A percentile compares a stretch with the other conserved stretches of the same genome.
Evolutionary conservation across 805 yeast species (phyloP).

Genomic region (Kodamaea nitidulidarum): DNA sequence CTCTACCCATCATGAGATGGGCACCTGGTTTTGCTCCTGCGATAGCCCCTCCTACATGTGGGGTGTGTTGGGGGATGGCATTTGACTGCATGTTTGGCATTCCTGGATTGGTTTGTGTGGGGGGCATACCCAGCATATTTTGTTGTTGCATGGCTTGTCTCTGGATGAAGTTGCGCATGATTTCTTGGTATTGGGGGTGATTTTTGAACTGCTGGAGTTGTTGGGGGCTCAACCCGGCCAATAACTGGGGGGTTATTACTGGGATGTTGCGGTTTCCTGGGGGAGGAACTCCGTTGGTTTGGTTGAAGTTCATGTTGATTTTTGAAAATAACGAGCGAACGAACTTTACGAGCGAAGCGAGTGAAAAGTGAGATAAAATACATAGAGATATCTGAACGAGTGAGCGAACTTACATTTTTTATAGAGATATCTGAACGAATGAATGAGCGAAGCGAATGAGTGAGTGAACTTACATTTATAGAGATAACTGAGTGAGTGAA

Average conservation of each 20-base stretch:
- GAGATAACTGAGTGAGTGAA: no score
- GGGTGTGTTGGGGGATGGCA: background rate
- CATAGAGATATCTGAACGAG: no score
- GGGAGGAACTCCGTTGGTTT: slow-evolving; percentile 10
- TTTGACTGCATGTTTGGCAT: background rate
- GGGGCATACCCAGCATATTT: slow-evolving; percentile 2
- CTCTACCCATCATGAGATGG: slow-evolving; percentile 1
- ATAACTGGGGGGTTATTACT: slow-evolving; percentile 23
- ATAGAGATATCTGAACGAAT: no score
- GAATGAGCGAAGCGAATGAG: background rate
- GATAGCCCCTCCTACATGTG: background rate
- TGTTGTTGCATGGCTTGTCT: slow-evolving; percentile 38
- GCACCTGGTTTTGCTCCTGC: background rate
- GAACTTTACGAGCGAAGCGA: no score
- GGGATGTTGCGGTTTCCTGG: slow-evolving; percentile 18
- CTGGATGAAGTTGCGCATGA: slow-evolving; percentile 38
- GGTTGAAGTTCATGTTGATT: slow-evolving; percentile 14
- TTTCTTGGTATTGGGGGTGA: slow-evolving; percentile 42
- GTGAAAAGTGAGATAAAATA: no score
- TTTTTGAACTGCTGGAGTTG: slow-evolving; percentile 39
- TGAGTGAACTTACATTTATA: no score
- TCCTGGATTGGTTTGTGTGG: background rate
- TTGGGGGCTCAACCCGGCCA: slow-evolving; percentile 34
- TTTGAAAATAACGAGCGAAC: background rate
- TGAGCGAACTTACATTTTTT: no score